A percentile compares a stretch with the other conserved stretches of the same genome.
phyloP scores from a whole-genome alignment of 306 rosid species.

The Canavalia ensiformis region DNA sequence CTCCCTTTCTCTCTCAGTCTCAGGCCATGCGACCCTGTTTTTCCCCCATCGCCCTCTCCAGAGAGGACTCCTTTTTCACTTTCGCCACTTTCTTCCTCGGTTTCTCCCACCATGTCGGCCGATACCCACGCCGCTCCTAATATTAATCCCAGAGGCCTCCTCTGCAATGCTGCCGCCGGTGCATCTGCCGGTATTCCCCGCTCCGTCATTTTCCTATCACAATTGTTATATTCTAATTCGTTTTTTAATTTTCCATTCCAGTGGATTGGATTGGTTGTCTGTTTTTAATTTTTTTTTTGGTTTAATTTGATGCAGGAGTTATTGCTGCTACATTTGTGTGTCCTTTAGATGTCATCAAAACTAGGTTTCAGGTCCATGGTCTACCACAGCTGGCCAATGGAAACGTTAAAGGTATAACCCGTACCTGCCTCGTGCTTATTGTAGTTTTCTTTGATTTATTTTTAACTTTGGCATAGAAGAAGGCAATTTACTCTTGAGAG shows the following conservation, averaged over 20 bases:
- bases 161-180: constrained; percentile 87
- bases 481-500: neutral
- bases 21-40: constrained; percentile 89
- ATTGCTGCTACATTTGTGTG: constrained; percentile 89
- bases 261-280: neutral
- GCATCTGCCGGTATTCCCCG: constrained; percentile 72
- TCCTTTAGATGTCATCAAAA: constrained; percentile 90
- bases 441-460: neutral
- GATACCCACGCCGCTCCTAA: constrained; percentile 63
- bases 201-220: neutral
- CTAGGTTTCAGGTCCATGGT: constrained; percentile 90
- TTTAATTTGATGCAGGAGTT: constrained; percentile 60
- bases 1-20: neutral
- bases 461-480: neutral
- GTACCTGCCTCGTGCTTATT: neutral
- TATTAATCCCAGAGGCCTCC: constrained; percentile 61
- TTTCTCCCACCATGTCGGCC: constrained; percentile 57
- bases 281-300: neutral
- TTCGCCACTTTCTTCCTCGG: constrained; percentile 28
- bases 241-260: neutral
- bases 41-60: constrained; percentile 66
- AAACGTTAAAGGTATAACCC: constrained; percentile 55
- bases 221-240: neutral
- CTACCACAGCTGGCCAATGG: constrained; percentile 58
- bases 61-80: constrained; percentile 64